Conservation (phyloP, 805 yeast genomes). For the Isabelozyma rhagii region DNA sequence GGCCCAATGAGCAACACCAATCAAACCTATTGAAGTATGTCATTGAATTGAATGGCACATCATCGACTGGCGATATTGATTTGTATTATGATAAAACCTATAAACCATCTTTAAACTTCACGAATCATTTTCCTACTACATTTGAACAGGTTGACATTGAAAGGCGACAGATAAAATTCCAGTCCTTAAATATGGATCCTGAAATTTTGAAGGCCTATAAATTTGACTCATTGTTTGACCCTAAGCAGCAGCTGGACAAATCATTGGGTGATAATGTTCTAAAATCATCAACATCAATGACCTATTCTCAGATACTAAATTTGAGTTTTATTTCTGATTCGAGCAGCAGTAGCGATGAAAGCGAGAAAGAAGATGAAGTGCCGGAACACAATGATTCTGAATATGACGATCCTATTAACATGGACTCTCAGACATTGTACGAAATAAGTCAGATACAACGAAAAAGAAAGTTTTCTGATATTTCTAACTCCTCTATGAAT, state of each 20-base stretch:
- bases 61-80: slow-evolving; percentile 1
- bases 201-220: slow-evolving; percentile 20
- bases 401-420: background rate
- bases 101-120: background rate
- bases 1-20: slow-evolving; percentile 30
- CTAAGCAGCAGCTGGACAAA: background rate
- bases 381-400: background rate
- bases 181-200: slow-evolving; percentile 11
- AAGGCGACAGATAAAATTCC: slow-evolving; percentile 4
- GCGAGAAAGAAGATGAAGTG: background rate
- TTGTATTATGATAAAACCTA: background rate
- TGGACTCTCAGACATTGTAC: slow-evolving; percentile 8
- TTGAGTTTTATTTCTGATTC: background rate
- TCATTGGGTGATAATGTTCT: background rate
- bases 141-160: slow-evolving; percentile 26
- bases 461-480: background rate
- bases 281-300: background rate
- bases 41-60: slow-evolving; percentile 15
- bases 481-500: background rate
- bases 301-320: background rate
- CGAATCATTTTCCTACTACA: slow-evolving; percentile 19
- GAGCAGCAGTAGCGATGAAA: background rate
- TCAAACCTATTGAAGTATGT: slow-evolving; percentile 28
- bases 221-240: slow-evolving; percentile 13
- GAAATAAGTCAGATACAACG: slow-evolving; percentile 16